These are phyloP conservation scores for Penicillium manginii DNA, from an alignment of 495 filamentous ascomycete genomes.

Conservation along the genomic window DNA sequence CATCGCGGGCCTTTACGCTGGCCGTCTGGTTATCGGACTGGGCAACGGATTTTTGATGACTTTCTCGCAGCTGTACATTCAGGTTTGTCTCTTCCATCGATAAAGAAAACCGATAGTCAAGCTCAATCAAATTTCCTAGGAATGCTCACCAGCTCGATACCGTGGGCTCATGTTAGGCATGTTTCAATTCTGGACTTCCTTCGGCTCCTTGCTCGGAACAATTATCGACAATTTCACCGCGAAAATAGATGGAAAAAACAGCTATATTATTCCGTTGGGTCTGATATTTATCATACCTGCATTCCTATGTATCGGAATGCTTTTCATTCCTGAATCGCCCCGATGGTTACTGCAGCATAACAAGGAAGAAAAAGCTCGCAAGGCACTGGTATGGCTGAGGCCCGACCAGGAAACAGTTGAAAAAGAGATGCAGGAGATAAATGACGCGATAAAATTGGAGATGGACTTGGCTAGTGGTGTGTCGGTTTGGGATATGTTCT, in stretches of 20 bases:
- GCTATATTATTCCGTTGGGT: slow-evolving; percentile 62
- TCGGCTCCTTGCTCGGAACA: slow-evolving; percentile 62
- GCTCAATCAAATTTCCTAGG: slow-evolving; percentile 24
- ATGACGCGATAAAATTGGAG: slow-evolving; percentile 55
- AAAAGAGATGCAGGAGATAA: slow-evolving; percentile 56
- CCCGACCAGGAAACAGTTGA: slow-evolving; percentile 47
- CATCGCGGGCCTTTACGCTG: slow-evolving; percentile 59
- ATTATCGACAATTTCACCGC: slow-evolving; percentile 63
- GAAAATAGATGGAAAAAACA: slow-evolving; percentile 40
- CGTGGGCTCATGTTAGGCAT: slow-evolving; percentile 55
- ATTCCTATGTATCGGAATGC: slow-evolving; percentile 51
- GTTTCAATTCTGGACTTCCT: slow-evolving; percentile 51
- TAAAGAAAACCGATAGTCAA: background rate
- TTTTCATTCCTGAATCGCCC: slow-evolving; percentile 67
- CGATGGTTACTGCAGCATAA: slow-evolving; percentile 62
- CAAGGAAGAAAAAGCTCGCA: slow-evolving; percentile 51
- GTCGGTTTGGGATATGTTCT: slow-evolving; percentile 56
- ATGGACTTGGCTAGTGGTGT: slow-evolving; percentile 42
- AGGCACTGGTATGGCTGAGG: slow-evolving; percentile 39
- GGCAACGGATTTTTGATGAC: slow-evolving; percentile 63
- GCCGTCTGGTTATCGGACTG: slow-evolving; percentile 58
- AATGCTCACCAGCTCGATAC: slow-evolving; percentile 54
- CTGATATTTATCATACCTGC: slow-evolving; percentile 60
- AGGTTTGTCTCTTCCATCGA: slow-evolving; percentile 27
- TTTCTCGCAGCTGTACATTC: slow-evolving; percentile 62